Evolutionary conservation across 208 protist genomes (phyloP), one percentile per base, ranked within the genome.

Genomic region (Trypanosoma boissoni): DNA sequence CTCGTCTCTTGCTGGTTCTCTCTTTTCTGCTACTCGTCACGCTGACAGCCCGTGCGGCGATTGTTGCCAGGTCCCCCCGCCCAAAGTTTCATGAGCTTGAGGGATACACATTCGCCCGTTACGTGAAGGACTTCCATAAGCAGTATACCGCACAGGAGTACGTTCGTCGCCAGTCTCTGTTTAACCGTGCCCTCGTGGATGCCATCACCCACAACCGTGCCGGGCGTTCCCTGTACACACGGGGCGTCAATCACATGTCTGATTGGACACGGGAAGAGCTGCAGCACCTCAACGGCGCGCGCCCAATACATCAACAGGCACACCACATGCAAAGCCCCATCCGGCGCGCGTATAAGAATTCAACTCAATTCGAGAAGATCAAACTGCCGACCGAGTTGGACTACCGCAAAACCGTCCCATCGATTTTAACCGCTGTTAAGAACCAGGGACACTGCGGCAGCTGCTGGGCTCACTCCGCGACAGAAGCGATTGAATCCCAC

Each of bases 401-500:
- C 62, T 85, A 78, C 56, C 62, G 70, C 34, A 64, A 53, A 1
- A 42, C 27, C 26, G 34, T 68, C 34, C 75, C 78, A 1, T 53
- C 79, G 4, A 51, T 85, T 28, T 52, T 94, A 29, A 86, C 83
- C 0, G 21, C 77, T 7, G 52, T 92, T 18, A 90, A 91, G 42
- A 79, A 96, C 57, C 84, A 92, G 69, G 85, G 90, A 26, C 23
- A 72, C 49, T 92, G 86, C 55, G 90, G 86, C 24, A 86, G 70
- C 48, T 94, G 86, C 63, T 92, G 82, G 82, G 74, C 74, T 1
- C 74, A 78, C 32, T 79, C 64, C 3, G 69, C 84, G 1, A 68
- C 76, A 4, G 84, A 83, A 54, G 58, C 54, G 16, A 77, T 95
- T 50, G 95, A 98, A 66, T 82, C 78, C 2, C 80, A 80, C 45